Base-by-base conservation (phyloP, 2,329 filamentous ascomycete genomes). In the Calonectria pauciramosa region DNA sequence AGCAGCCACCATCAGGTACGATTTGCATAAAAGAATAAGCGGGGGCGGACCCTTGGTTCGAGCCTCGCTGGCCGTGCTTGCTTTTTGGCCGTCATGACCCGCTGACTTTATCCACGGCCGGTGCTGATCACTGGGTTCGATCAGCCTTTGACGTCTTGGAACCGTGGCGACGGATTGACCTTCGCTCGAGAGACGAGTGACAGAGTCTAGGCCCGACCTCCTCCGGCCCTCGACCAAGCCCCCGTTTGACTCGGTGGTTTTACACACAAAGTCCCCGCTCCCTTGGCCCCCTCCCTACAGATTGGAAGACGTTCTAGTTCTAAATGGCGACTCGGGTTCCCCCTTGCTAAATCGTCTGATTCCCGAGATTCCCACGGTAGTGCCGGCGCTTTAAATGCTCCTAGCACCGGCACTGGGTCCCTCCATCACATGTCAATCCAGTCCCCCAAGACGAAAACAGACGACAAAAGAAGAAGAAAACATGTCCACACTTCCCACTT, bases 71-170 rank as follows among this genome's bases (percentile, higher is more conserved):
- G 30, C 18, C 52, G 11, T 38, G 56, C 28, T 41, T 41, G 23
- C 56, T 41, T 30, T 63, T 63, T 38, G 16, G 18, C 23, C 23
- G 38, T 41, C 56, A 63, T 41, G 56, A 63, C 56, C 56, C 34
- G 56, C 56, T 28, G 56, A 63, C 14, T 63, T 28, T 59, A 59
- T 63, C 23, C 9, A 23, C 26, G 23, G 56, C 36, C 34, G 52
- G 34, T 36, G 56, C 56, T 38, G 56, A 63, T 63, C 56, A 26
- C 56, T 41, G 56, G 23, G 23, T 16, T 41, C 23, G 23, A 63
- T 28, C 23, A 63, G 56, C 56, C 56, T 63, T 63, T 38, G 56
- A 63, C 56, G 56, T 63, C 56, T 63, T 63, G 23, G 56, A 63
- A 41, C 23, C 34, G 38, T 18, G 23, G 13, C 32, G 16, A 63